Base-by-base conservation (phyloP, 2,329 filamentous ascomycete species). In the Metarhizium sp. region DNA sequence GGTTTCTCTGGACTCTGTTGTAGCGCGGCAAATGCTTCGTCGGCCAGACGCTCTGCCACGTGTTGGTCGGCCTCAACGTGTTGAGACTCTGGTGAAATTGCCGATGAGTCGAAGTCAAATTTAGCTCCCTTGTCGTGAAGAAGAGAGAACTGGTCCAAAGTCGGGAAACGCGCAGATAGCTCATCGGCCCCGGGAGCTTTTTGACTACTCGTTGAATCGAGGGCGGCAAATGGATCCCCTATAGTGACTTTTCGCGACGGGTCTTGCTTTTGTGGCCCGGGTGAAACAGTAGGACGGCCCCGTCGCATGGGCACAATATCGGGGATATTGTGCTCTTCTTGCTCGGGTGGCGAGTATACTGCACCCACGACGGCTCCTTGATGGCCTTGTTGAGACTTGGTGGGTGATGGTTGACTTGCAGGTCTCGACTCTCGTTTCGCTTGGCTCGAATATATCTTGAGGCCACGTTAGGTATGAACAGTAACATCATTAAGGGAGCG, bases 291-390 rank as follows among this genome's bases (percentile, higher is more conserved):
- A 29, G 77, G 72, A 18, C 91, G 88, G 4, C 94, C 94, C 72
- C 94, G 82, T 58, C 94, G 83, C 94, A 97, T 97, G 0, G 92
- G 94, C 42, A 88, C 85, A 59, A 99, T 90, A 29, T 96, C 90
- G 8, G 94, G 94, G 54, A 97, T 85, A 8, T 79, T 75, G 61
- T 87, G 82, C 54, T 87, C 82, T 61, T 87, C 81, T 55, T 87
- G 82, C 30, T 83, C 74, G 2, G 87, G 84, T n/a, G 88, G 84
- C 6, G 90, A 83, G 64, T 92, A 92, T 16, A 91, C 85, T 11
- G 92, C 86, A 8, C 92, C 91, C 36, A 95, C 84, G 36, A 77
- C 5, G 86, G 81, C 34, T 82, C 75, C 76, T 66, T 56, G 79
- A 76, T 6, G 76, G 71, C 7, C 83, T 78, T 20, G 78, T 67